Evolutionary conservation across 257 asterid species (phyloP).

Genomic region (Oldenlandia corymbosa): DNA sequence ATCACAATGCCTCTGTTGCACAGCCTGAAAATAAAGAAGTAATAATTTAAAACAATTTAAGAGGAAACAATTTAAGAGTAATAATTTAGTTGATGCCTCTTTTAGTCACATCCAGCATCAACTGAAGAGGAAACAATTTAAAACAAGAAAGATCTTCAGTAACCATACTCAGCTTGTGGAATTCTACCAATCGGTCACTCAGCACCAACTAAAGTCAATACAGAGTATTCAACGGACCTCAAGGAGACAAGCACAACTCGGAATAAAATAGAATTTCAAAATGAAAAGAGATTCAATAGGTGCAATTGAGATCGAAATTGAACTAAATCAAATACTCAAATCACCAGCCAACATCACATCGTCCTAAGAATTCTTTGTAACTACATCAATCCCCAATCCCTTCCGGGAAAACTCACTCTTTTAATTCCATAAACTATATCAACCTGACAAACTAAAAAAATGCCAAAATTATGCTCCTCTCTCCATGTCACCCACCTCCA

Average conservation of each 20-base stretch:
- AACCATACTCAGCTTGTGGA: not conserved
- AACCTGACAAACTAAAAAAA: not conserved
- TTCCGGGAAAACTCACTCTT: not conserved
- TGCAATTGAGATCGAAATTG: not conserved
- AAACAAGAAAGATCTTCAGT: not conserved
- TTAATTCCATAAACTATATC: not conserved
- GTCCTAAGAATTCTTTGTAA: not conserved
- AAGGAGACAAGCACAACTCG: not conserved
- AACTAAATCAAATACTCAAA: too few species aligned
- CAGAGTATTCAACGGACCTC: not conserved
- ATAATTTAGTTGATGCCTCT: too few species aligned
- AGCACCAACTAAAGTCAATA: not conserved
- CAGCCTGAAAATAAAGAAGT: constrained; percentile 15
- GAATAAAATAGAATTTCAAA: not conserved
- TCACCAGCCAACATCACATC: not conserved
- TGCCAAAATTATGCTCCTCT: not conserved
- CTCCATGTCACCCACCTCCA: not conserved
- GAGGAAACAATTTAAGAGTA: not conserved
- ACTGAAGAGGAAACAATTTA: not conserved
- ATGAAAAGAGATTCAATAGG: not conserved
- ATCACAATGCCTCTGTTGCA: constrained; percentile 43
- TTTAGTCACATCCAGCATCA: not conserved
- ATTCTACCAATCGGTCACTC: not conserved
- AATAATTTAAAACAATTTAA: not conserved
- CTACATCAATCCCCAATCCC: not conserved